Conservation (phyloP, 2,329 filamentous ascomycete species). For the Trichoderma endophyticum region DNA sequence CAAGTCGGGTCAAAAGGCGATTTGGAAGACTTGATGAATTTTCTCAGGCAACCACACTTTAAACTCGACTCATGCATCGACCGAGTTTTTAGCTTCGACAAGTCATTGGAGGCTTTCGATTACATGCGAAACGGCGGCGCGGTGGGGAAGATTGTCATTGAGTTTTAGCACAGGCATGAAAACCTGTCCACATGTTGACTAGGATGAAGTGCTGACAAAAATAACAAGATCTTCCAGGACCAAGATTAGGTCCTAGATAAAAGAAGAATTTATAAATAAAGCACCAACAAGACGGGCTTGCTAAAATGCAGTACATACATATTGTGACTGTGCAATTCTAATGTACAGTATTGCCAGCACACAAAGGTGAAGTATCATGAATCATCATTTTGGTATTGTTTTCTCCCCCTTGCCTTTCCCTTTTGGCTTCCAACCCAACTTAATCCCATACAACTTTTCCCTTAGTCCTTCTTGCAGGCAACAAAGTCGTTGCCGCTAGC, state of each 20-base stretch:
- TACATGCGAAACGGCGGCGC: neutral
- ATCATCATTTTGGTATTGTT: neutral
- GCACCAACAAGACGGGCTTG: neutral
- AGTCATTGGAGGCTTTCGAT: constrained; percentile 3
- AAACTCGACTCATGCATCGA: constrained; percentile 6
- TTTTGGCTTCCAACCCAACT: neutral
- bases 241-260: neutral
- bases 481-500: constrained; percentile 67
- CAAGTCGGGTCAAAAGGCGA: constrained; percentile 8
- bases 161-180: neutral
- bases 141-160: constrained; percentile 9
- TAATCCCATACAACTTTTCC: neutral
- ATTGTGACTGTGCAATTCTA: neutral
- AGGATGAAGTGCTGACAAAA: neutral
- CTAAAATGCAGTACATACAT: constrained; percentile 7
- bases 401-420: neutral
- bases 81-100: neutral
- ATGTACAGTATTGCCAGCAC: neutral
- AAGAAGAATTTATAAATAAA: neutral
- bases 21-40: constrained; percentile 4
- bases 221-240: neutral
- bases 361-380: neutral
- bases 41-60: neutral
- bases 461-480: constrained; percentile 42
- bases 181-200: neutral